A percentile compares a stretch with the other conserved stretches of the same genome.
Evolutionary conservation across 768 basidiomycete genomes (phyloP).

Genomic region (Tubosaeta sp.): DNA sequence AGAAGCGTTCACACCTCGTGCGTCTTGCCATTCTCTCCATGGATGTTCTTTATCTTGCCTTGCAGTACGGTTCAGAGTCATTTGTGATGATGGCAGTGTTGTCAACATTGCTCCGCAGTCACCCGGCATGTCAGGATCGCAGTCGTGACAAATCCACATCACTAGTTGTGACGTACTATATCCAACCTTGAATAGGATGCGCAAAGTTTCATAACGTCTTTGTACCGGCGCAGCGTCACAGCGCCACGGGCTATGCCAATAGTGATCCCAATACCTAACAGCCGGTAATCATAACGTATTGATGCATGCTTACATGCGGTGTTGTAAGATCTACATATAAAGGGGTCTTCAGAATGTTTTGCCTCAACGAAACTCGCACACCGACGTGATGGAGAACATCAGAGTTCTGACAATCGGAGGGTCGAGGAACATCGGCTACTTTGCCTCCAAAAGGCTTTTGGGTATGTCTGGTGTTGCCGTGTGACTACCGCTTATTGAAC

Average conservation of each 20-base stretch:
- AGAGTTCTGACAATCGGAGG: conserved; percentile 46
- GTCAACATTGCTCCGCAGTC: conserved; percentile 30
- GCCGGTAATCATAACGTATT: no score
- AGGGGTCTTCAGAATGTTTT: background rate
- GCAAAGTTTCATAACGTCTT: background rate
- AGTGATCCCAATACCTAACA: no score
- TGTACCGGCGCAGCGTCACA: background rate
- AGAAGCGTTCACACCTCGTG: conserved; percentile 62
- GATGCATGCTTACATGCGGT: no score
- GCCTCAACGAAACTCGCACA: background rate
- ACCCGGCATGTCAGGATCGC: background rate
- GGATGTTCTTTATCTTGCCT: background rate
- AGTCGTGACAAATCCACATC: background rate
- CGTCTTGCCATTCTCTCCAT: background rate
- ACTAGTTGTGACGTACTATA: background rate
- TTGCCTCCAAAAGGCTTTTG: conserved; percentile 43
- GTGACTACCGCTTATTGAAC: background rate
- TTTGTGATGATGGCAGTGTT: conserved; percentile 55
- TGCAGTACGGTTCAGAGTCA: conserved; percentile 63
- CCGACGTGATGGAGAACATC: conserved; percentile 14
- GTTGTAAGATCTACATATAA: conserved; percentile 10
- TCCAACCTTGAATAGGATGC: background rate
- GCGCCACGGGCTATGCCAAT: no score
- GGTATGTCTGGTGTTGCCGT: conserved; percentile 27
- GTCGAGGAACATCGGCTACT: conserved; percentile 55